Conservation (phyloP, 2,329 filamentous ascomycete genomes). For the Akanthomyces dipterigenus region DNA sequence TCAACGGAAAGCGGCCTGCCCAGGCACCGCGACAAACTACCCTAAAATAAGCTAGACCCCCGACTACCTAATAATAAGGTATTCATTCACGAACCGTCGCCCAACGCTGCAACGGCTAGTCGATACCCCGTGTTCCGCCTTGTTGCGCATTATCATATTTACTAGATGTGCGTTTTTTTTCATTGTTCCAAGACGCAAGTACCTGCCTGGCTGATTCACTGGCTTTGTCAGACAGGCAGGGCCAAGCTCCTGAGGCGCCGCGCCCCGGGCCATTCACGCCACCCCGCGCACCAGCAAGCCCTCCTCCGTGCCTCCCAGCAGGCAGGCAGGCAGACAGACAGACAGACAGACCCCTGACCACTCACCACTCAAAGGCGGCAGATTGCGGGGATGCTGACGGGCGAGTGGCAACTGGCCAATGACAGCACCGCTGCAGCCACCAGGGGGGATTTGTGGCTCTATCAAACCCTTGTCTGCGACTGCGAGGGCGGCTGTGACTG, state of each 20-base stretch:
- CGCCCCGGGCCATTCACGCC: too few relatives aligned
- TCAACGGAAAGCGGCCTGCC: too few relatives aligned
- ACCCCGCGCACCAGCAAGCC: background rate
- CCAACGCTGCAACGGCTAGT: background rate
- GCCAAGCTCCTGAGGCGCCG: too few relatives aligned
- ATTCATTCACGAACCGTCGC: background rate
- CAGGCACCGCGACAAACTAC: too few relatives aligned
- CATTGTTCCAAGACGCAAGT: background rate
- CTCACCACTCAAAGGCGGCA: background rate
- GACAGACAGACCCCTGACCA: background rate
- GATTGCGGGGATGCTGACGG: slow-evolving; percentile 1
- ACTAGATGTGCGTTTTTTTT: background rate
- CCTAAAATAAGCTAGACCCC: background rate
- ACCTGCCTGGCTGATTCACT: too few relatives aligned
- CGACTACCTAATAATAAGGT: too few relatives aligned
- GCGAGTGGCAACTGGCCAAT: background rate
- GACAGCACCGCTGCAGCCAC: background rate
- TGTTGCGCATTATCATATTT: too few relatives aligned
- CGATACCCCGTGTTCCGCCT: too few relatives aligned
- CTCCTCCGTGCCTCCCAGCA: too few relatives aligned
- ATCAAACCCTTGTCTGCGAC: too few relatives aligned
- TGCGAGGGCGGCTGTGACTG: background rate
- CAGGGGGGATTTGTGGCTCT: background rate
- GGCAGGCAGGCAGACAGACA: too few relatives aligned
- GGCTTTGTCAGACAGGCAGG: too few relatives aligned